These are phyloP conservation scores for Candida alai DNA, from an alignment of 805 yeast genomes.

Conservation along the genomic window DNA sequence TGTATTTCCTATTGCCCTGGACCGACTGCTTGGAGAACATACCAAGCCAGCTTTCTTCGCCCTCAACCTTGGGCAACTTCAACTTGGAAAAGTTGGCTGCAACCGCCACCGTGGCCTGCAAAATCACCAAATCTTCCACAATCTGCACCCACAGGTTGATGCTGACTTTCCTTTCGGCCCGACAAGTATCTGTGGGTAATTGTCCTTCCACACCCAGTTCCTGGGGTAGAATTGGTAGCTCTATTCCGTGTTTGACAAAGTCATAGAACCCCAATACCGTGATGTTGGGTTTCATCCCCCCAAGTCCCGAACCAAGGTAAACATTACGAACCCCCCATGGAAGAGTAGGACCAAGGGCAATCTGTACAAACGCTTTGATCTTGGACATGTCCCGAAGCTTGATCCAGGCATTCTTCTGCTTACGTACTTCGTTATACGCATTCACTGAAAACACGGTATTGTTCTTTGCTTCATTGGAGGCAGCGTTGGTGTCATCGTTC, in stretches of 20 bases:
- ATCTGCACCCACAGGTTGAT: slow-evolving; percentile 88
- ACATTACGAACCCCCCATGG: slow-evolving; percentile 96
- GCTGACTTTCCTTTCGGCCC: slow-evolving; percentile 64
- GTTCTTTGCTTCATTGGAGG: slow-evolving; percentile 39
- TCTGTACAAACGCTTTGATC: slow-evolving; percentile 91
- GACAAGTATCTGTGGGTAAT: slow-evolving; percentile 77
- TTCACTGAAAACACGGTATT: slow-evolving; percentile 25
- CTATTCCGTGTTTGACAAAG: slow-evolving; percentile 40
- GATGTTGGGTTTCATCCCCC: slow-evolving; percentile 97
- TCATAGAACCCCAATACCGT: slow-evolving; percentile 90
- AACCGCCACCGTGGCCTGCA: slow-evolving; percentile 90
- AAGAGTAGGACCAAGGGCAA: slow-evolving; percentile 79
- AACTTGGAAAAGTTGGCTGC: slow-evolving; percentile 80
- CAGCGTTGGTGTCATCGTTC: slow-evolving; percentile 28
- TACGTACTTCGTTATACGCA: slow-evolving; percentile 63
- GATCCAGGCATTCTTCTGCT: slow-evolving; percentile 78
- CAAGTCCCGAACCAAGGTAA: slow-evolving; percentile 90
- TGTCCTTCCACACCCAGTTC: slow-evolving; percentile 19
- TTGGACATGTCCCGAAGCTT: slow-evolving; percentile 72
- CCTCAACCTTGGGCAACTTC: slow-evolving; percentile 49
- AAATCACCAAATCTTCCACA: slow-evolving; percentile 80
- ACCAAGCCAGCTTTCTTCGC: slow-evolving; percentile 12
- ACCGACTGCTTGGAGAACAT: not conserved
- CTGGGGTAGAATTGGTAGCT: slow-evolving; percentile 21
- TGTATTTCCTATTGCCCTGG: slow-evolving; percentile 41